Evolutionary conservation across 305 asterid species (phyloP), one percentile per base, ranked within the genome.

Genomic region (Rubia balearica): DNA sequence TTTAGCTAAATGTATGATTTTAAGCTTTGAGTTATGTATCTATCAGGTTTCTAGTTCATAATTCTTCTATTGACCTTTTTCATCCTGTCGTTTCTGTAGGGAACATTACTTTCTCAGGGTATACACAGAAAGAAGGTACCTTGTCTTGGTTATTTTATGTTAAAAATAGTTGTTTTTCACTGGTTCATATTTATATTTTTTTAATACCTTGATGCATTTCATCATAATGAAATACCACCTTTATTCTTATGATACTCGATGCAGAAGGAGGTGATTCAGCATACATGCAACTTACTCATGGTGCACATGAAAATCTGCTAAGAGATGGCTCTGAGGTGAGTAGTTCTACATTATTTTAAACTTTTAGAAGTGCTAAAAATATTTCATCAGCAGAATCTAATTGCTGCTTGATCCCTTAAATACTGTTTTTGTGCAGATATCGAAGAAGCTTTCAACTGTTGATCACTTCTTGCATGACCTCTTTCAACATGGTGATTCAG

Each of bases 401-500:
- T 9, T 12, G 14, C 24, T 6, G 33, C 33, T 21, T 4, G 13
- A 19, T 30, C 68, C 14, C n/a, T 65, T 42, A 8, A 8, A 41
- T 42, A 41, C 14, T 40, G 38, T 19, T 62, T 40, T 65, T 53
- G 62, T 74, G 74, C 84, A 91, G 96, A 77, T 74, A 67, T 76
- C 88, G 59, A 80, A 87, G 80, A 73, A 84, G 56, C 82, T 78
- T 77, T 51, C 55, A 41, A 49, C 75, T 27, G 89, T 89, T 64
- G 85, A 87, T 70, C 75, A 81, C 74, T 80, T 91, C 51, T 82
- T 93, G 83, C 91, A 88, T 9, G 87, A 94, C 70, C 90, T 91
- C 73, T 83, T 91, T 78, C 97, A 88, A 80, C 87, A 79, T 73
- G 97, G 99, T 53, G 97, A 91, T 83, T 82, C 95, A 17, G 96